Base-by-base conservation (phyloP, 169 alveolate species). In the Eimeria sp. region DNA sequence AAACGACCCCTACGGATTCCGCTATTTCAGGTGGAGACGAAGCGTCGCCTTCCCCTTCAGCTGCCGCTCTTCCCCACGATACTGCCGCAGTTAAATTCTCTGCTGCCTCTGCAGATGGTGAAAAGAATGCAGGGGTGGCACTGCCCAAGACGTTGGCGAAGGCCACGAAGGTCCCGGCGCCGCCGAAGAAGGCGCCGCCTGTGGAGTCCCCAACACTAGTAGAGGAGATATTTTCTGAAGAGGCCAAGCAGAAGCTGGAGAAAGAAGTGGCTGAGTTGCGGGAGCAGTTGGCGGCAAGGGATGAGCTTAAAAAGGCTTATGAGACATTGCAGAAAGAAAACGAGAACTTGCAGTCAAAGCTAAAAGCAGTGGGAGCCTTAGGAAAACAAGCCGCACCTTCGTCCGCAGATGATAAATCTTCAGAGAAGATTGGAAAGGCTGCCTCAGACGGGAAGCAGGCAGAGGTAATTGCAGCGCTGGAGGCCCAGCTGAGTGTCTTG, bases 131-230 rank as follows among this genome's bases (percentile, higher is more conserved):
- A 43, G 57, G 45, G 63, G n/a, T 22, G 1, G 30, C 51, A 25
- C 13, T 57, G 63, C 51, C 90, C 2, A 82, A 82, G 90, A 34
- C 72, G 72, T 34, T 49, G 34, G 70, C 75, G 30, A 51, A 82
- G 73, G 90, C 34, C 16, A 82, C 57, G 49, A 82, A 82, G 90
- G 90, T 82, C 30, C 90, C 90, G 63, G 75, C 90, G 30, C 90
- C 90, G 58, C 90, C 90, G 51, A 82, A 82, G 49, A 82, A 82
- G 90, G 90, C 72, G 58, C 67, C 72, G 47, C 90, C 90, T 20
- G 72, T 57, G 57, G 90, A 82, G 72, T 25, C 73, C 47, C 72
- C 51, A 11, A 13, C 54, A 22, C 27, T 18, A 20, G 3, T 54
- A 30, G 67, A 49, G 57, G 90, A 54, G 45, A 45, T 49, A 5